Evolutionary conservation across 2,329 filamentous ascomycete species (phyloP).

Genomic region (Ophiognomonia clavigignenti-juglandacearum): DNA sequence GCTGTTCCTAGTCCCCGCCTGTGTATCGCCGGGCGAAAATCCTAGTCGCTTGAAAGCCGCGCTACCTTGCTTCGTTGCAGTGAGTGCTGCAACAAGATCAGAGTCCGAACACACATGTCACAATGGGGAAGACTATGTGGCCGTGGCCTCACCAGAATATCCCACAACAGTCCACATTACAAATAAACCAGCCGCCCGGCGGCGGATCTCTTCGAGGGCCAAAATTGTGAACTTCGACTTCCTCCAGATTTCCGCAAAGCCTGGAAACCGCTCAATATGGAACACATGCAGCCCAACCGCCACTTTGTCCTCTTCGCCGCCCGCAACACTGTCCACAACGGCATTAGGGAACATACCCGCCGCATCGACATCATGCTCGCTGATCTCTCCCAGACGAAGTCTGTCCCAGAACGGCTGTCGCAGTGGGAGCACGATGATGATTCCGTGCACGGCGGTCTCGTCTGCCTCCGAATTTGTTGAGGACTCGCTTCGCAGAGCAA

Average conservation of each 20-base stretch:
- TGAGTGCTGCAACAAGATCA: conserved; percentile 9
- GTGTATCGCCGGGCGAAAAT: not conserved
- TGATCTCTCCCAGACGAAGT: not conserved
- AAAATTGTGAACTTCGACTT: not conserved
- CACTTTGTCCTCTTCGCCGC: not conserved
- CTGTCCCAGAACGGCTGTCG: conserved; percentile 1
- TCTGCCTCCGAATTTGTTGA: not conserved
- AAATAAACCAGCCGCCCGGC: not conserved
- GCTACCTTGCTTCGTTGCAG: conserved; percentile 5
- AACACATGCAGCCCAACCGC: conserved; percentile 12
- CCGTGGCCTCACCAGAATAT: conserved; percentile 13
- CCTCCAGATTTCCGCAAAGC: not conserved
- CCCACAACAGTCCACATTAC: conserved; percentile 2
- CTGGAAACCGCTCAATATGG: conserved; percentile 8
- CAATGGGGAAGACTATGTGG: too few species aligned
- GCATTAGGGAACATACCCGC: conserved; percentile 6
- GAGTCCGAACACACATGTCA: too few species aligned
- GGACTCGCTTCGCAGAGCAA: not conserved
- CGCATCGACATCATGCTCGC: conserved; percentile 11
- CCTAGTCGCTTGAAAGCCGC: conserved; percentile 9
- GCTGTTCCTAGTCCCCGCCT: too few species aligned
- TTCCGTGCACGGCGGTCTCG: not conserved
- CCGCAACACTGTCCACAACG: not conserved
- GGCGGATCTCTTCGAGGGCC: conserved; percentile 8
- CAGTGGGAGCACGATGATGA: conserved; percentile 11